Percentiles rank a stretch among this genome's conserved stretches.
Evolutionary conservation across 1,139 yeast genomes (phyloP).

Genomic region (Suhomyces choctaworum): DNA sequence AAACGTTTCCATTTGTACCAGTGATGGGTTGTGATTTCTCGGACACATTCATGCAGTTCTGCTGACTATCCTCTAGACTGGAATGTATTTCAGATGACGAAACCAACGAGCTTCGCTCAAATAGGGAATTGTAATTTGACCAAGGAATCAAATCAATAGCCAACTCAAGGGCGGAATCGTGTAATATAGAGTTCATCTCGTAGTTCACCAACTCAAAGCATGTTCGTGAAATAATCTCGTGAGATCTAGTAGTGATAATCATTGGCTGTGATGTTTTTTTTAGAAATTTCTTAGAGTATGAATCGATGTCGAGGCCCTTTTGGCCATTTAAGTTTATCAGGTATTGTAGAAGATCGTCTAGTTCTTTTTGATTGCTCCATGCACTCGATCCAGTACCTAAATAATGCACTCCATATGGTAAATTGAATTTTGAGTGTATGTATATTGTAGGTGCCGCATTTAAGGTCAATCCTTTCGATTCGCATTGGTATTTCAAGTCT

Average conservation of each 20-base stretch:
- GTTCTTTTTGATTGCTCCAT: constrained; percentile 38
- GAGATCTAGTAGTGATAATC: neutral
- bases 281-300: constrained; percentile 17
- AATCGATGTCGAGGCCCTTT: constrained; percentile 14
- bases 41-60: neutral
- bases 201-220: constrained; percentile 9
- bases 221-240: neutral
- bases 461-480: constrained; percentile 30
- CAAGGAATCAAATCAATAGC: constrained; percentile 25
- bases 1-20: neutral
- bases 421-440: constrained; percentile 12
- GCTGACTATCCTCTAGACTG: neutral
- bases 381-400: constrained; percentile 23
- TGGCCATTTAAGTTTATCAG: constrained; percentile 29
- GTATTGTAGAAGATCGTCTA: constrained; percentile 34
- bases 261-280: neutral
- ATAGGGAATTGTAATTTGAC: constrained; percentile 18
- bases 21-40: neutral
- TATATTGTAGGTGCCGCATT: constrained; percentile 9
- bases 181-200: constrained; percentile 1
- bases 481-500: constrained; percentile 61
- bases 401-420: constrained; percentile 17
- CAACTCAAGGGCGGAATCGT: constrained; percentile 10
- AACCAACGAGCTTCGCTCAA: constrained; percentile 1
- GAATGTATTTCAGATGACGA: neutral